phyloP scores from a whole-genome alignment of 768 basidiomycete genomes.

The Boletellus ananiceps region DNA sequence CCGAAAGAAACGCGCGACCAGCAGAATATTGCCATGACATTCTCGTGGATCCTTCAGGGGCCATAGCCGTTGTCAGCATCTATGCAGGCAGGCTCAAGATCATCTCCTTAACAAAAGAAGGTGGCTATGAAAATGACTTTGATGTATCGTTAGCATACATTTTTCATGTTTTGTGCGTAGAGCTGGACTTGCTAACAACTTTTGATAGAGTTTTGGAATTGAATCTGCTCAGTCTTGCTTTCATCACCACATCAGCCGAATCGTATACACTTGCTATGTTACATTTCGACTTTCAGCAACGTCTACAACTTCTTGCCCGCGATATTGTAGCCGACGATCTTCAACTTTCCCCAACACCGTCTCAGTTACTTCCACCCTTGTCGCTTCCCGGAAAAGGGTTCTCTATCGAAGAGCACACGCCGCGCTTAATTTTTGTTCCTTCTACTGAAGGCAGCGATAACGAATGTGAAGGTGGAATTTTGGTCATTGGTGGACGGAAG shows the following conservation, averaged over 20 bases:
- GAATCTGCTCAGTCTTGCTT: slow-evolving; percentile 62
- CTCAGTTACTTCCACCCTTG: slow-evolving; percentile 48
- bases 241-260: slow-evolving; percentile 43
- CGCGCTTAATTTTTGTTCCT: slow-evolving; percentile 38
- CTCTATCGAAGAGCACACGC: slow-evolving; percentile 33
- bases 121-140: slow-evolving; percentile 50
- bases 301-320: slow-evolving; percentile 60
- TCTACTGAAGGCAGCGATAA: slow-evolving; percentile 20
- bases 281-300: slow-evolving; percentile 56
- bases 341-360: slow-evolving; percentile 46
- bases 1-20: slow-evolving; percentile 51
- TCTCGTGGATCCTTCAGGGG: slow-evolving; percentile 59
- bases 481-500: slow-evolving; percentile 66
- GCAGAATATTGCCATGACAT: slow-evolving; percentile 73
- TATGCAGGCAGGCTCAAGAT: slow-evolving; percentile 70
- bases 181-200: slow-evolving; percentile 2
- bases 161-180: background rate
- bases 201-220: slow-evolving; percentile 54
- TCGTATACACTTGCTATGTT: slow-evolving; percentile 61
- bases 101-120: slow-evolving; percentile 48
- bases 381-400: slow-evolving; percentile 47
- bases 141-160: slow-evolving; percentile 54
- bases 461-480: slow-evolving; percentile 56
- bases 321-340: slow-evolving; percentile 46
- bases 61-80: slow-evolving; percentile 56